A percentile compares a stretch with the other conserved stretches of the same genome.
phyloP scores from a whole-genome alignment of 495 filamentous ascomycete genomes.

The Daldinia concentrica region DNA sequence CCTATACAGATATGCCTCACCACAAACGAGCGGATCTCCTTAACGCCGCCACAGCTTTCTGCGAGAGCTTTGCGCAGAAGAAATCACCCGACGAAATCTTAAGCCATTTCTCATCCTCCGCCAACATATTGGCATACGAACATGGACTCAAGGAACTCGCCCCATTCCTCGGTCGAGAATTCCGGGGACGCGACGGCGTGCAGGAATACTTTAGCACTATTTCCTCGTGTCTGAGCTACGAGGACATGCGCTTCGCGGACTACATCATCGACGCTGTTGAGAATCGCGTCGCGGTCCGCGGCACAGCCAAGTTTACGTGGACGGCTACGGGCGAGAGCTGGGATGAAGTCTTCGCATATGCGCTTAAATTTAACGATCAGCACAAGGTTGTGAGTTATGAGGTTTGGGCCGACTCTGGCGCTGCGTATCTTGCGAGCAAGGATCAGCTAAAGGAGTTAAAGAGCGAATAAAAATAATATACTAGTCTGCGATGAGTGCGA shows the following conservation, averaged over 20 bases:
- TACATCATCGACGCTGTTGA: conserved; percentile 61
- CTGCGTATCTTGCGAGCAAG: conserved; percentile 65
- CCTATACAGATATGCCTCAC: conserved; percentile 22
- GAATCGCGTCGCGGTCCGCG: conserved; percentile 59
- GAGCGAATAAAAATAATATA: background rate
- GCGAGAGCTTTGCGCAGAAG: conserved; percentile 55
- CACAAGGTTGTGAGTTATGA: conserved; percentile 62
- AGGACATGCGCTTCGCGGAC: conserved; percentile 61
- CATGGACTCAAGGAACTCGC: conserved; percentile 62
- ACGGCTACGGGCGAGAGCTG: conserved; percentile 61
- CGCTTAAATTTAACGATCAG: conserved; percentile 56
- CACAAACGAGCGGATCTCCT: conserved; percentile 52
- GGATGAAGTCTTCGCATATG: conserved; percentile 68
- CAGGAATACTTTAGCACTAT: conserved; percentile 60
- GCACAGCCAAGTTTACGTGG: conserved; percentile 61
- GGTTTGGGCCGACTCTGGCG: conserved; percentile 73
- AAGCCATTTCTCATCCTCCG: conserved; percentile 58
- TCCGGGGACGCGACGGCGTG: conserved; percentile 59
- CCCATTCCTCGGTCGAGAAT: conserved; percentile 68
- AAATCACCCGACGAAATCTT: conserved; percentile 51
- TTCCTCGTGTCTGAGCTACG: conserved; percentile 51
- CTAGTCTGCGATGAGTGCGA: background rate
- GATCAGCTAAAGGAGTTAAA: conserved; percentile 51
- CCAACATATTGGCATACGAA: conserved; percentile 56
- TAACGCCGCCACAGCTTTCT: conserved; percentile 56